phyloP scores from a whole-genome alignment of 2,329 filamentous ascomycete species.

The Metarhizium anisopliae region DNA sequence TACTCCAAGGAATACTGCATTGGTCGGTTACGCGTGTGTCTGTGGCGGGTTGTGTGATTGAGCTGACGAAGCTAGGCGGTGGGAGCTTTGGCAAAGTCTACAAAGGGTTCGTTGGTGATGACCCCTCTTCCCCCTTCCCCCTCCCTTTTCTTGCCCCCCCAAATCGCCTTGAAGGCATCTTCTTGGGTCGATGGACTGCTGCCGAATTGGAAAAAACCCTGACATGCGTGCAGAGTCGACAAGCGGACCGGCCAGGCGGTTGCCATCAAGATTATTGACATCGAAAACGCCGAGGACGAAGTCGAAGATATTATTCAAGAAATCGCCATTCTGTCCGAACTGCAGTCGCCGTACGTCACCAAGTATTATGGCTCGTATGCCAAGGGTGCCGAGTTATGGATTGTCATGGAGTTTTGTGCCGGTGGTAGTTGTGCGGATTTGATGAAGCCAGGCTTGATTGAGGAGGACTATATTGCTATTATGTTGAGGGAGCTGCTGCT shows the following conservation, averaged over 20 bases:
- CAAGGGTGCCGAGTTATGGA: conserved; percentile 95
- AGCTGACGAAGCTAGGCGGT: conserved; percentile 51
- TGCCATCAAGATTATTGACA: conserved; percentile 97
- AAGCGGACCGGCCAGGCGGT: conserved; percentile 88
- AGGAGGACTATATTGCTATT: conserved; percentile 94
- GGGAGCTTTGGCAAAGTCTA: conserved; percentile 98
- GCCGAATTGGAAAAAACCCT: background rate
- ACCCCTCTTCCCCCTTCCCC: background rate
- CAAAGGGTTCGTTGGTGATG: conserved; percentile 61
- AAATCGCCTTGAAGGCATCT: too few relatives aligned
- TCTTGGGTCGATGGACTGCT: background rate
- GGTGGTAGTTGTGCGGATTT: conserved; percentile 93
- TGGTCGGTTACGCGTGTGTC: conserved; percentile 39
- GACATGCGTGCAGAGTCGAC: conserved; percentile 59
- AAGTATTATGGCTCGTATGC: conserved; percentile 97
- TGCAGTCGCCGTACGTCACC: conserved; percentile 93
- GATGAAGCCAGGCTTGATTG: conserved; percentile 85
- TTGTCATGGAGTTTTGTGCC: conserved; percentile 98
- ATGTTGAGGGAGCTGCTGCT: conserved; percentile 84
- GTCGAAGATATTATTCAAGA: conserved; percentile 99
- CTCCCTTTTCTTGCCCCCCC: background rate
- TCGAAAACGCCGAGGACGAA: conserved; percentile 97
- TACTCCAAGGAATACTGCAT: conserved; percentile 93
- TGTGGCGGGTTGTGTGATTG: conserved; percentile 15
- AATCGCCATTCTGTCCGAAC: conserved; percentile 91